phyloP scores from a whole-genome alignment of 225 moss, liverwort and hornwort genomes.

The Physcomitrellopsis africana region DNA sequence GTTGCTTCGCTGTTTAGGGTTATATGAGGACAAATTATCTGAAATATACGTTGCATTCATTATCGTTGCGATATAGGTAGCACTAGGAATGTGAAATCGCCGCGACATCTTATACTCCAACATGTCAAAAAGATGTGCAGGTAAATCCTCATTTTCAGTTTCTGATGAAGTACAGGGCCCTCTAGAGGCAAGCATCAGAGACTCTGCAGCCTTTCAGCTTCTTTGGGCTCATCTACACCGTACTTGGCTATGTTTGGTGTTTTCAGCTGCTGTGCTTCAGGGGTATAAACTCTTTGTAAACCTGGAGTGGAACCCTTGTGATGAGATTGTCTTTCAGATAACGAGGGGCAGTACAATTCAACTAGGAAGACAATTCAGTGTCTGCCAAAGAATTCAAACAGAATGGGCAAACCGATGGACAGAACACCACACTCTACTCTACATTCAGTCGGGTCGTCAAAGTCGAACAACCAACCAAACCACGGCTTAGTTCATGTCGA shows the following conservation, averaged over 20 bases:
- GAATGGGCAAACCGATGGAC: constrained; percentile 37
- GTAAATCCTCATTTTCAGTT: background rate
- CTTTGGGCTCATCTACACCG: background rate
- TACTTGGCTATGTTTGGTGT: background rate
- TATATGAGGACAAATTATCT: too few species aligned
- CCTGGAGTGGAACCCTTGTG: background rate
- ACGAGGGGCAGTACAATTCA: background rate
- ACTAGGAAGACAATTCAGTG: background rate
- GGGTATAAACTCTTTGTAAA: background rate
- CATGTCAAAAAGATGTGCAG: background rate
- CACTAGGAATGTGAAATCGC: too few species aligned
- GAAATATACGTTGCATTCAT: too few species aligned
- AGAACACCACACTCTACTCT: background rate
- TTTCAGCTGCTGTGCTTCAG: constrained; percentile 2
- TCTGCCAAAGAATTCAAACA: background rate
- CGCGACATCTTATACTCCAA: too few species aligned
- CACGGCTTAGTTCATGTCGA: background rate
- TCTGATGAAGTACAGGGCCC: background rate
- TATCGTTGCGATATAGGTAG: too few species aligned
- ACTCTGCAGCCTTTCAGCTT: background rate
- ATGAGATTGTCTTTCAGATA: background rate
- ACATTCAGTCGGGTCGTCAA: constrained; percentile 13
- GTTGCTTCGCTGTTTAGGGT: too few species aligned
- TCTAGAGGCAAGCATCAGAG: background rate
- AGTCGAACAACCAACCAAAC: constrained; percentile 3